phyloP scores from a whole-genome alignment of 1,284 basidiomycete species.

The Meira miltonrushii region DNA sequence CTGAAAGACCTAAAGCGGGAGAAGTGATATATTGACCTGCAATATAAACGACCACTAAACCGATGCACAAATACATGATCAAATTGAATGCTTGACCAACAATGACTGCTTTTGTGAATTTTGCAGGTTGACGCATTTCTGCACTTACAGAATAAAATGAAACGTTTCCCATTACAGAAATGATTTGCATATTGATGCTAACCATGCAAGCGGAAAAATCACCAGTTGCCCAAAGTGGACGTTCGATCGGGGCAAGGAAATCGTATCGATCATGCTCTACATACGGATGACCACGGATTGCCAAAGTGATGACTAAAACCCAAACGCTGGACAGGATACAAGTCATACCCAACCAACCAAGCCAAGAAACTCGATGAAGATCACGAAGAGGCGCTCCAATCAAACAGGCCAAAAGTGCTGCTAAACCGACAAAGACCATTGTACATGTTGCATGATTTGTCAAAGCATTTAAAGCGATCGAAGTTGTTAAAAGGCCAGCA shows the following conservation, averaged over 20 bases:
- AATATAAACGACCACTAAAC: constrained; percentile 33
- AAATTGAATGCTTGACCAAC: constrained; percentile 29
- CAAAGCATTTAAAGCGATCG: constrained; percentile 8
- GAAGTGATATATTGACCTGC: constrained; percentile 44
- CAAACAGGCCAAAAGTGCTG: not conserved
- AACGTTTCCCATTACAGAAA: no score
- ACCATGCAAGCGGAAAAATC: no score
- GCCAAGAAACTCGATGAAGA: constrained; percentile 1
- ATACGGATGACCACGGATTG: no score
- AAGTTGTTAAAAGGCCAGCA: constrained; percentile 4
- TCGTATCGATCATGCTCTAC: no score
- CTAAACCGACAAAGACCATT: constrained; percentile 7
- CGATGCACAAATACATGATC: constrained; percentile 31
- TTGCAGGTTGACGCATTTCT: constrained; percentile 39
- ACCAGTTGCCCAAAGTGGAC: no score
- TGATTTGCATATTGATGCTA: no score
- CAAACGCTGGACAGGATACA: constrained; percentile 4
- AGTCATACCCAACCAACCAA: constrained; percentile 3
- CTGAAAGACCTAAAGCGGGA: constrained; percentile 37
- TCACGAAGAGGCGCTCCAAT: not conserved
- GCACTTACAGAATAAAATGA: constrained; percentile 11
- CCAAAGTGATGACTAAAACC: not conserved
- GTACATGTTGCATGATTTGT: constrained; percentile 6
- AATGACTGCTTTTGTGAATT: constrained; percentile 32
- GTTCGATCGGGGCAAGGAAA: no score